A percentile compares a stretch with the other conserved stretches of the same genome.
phyloP scores from a whole-genome alignment of 2,329 filamentous ascomycete species.

The Akanthomyces uredinophilus region DNA sequence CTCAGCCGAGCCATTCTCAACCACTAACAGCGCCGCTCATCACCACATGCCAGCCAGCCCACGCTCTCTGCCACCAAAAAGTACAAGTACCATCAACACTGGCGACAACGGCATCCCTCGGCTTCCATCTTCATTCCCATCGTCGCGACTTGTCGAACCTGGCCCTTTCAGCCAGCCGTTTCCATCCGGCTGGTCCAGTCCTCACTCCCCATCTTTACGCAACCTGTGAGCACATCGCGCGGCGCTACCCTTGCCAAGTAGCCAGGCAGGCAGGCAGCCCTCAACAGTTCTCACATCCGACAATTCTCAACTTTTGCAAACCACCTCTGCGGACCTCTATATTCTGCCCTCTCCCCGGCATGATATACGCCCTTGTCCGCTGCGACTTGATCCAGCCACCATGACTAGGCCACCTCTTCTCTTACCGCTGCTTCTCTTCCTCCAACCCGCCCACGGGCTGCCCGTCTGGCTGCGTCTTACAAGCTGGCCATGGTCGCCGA shows the following conservation, averaged over 20 bases:
- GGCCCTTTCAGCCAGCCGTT: not conserved
- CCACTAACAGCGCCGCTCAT: not conserved
- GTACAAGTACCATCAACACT: too few relatives aligned
- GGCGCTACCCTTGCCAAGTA: not conserved
- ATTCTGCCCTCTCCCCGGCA: not conserved
- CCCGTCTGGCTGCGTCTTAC: slow-evolving; percentile 5
- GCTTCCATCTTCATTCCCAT: not conserved
- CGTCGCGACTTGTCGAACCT: not conserved
- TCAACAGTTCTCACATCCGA: too few relatives aligned
- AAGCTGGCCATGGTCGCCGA: slow-evolving; percentile 7
- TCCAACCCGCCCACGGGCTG: not conserved
- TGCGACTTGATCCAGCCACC: slow-evolving; percentile 1
- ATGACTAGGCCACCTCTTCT: not conserved
- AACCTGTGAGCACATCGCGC: not conserved
- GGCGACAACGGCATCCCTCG: not conserved
- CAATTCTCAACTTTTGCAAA: not conserved
- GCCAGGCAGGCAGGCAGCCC: not conserved
- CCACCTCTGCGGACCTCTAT: not conserved
- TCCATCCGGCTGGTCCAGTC: not conserved
- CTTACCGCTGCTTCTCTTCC: not conserved
- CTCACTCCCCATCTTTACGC: not conserved
- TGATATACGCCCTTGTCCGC: not conserved
- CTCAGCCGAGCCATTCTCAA: not conserved
- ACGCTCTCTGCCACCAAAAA: not conserved
- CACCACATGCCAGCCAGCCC: not conserved